phyloP scores from a whole-genome alignment of 2,329 filamentous ascomycete species.

The Boeremia lycopersici region DNA sequence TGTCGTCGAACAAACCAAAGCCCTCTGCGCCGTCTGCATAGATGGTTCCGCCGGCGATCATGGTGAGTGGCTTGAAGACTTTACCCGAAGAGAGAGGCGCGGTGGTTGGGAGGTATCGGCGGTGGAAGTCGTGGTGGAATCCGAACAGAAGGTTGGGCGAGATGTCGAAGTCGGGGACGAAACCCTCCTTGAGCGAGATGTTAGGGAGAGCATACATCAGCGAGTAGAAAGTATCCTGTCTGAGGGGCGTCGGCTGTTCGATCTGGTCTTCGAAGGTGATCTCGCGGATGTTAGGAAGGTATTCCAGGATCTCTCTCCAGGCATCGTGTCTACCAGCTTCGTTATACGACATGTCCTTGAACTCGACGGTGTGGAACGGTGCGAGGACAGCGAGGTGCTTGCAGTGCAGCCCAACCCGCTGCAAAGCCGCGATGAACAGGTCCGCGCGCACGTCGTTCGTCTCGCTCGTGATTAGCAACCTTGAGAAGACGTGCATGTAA shows the following conservation, averaged over 20 bases:
- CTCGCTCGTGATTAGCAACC: conserved; percentile 21
- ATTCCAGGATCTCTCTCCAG: conserved; percentile 22
- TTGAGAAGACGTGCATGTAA: conserved; percentile 17
- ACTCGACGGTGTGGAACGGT: conserved; percentile 19
- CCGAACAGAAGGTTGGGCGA: conserved; percentile 1
- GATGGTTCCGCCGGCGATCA: not conserved
- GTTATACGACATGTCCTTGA: conserved; percentile 15
- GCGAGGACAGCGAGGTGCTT: conserved; percentile 20
- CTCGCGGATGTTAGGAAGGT: conserved; percentile 20
- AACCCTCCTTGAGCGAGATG: not conserved
- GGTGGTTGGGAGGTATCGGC: not conserved
- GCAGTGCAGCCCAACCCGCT: conserved; percentile 21
- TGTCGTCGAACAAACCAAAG: not conserved
- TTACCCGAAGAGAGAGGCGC: not conserved
- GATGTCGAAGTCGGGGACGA: not conserved
- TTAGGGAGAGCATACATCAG: conserved; percentile 13
- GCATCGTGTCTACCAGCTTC: conserved; percentile 17
- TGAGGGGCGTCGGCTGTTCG: conserved; percentile 1
- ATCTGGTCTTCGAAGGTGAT: conserved; percentile 17
- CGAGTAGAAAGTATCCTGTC: conserved; percentile 12
- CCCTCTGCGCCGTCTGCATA: conserved; percentile 8
- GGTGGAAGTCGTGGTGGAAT: conserved; percentile 9
- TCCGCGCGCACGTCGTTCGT: conserved; percentile 19
- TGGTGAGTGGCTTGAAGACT: not conserved
- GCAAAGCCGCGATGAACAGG: conserved; percentile 15